Base-by-base conservation (phyloP, 202 grass and related monocot species). In the Panicum virgatum region DNA sequence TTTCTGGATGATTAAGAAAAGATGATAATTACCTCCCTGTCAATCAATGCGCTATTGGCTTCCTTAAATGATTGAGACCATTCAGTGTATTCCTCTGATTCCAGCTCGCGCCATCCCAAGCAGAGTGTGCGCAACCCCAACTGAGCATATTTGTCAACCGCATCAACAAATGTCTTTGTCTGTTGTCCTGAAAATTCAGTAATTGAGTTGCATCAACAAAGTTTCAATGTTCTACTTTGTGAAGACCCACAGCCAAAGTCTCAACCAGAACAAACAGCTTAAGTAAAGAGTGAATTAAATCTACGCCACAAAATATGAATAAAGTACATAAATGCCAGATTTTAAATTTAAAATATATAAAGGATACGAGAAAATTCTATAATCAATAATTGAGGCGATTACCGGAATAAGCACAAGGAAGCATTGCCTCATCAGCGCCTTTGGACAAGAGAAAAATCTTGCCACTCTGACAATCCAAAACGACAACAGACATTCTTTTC, bases 31-130 rank as follows among this genome's bases (percentile, higher is more conserved):
- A 98, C 96, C 90, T 98, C 96, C 62, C 96, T 86, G 66, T 98
- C 88, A 78, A 81, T 80, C 80, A 98, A 85, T 37, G 96, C 85
- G 20, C 90, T 93, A 69, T 74, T 90, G 20, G 96, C 96, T 72
- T 98, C 90, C 88, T 91, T 98, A 85, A 95, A 98, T 72, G 87
- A 83, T 62, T 45, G 73, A 56, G 96, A 95, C 95, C 96, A 98
- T 75, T 90, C 87, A 58, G 75, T 50, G 66, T 95, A 98, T 75
- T 98, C 90, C 76, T 90, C 84, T 52, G 78, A 84, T 88, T 87
- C 88, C 83, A 98, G 82, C 62, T 98, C 96, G 47, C 96, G 90
- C 86, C 88, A 98, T 56, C 84, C 96, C 76, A 98, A 93, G 62
- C 90, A 95, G 59, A 98, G 92, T 29, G 96, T 98, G 38, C 92